A percentile compares a stretch with the other conserved stretches of the same genome.
Conservation (phyloP, 495 filamentous ascomycete species). For the Amorphotheca resinae region DNA sequence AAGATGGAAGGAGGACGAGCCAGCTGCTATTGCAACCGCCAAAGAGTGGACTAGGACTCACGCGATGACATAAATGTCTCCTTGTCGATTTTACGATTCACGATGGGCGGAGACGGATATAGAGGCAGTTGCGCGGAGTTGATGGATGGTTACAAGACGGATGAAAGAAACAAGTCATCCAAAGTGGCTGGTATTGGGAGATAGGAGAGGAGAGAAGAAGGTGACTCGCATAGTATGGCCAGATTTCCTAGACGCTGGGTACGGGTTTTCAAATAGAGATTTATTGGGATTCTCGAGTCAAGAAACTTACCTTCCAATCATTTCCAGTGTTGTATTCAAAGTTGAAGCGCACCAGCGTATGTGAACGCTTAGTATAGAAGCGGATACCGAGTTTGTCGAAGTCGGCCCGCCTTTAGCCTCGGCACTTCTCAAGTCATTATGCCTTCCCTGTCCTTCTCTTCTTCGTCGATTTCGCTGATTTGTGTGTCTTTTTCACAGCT, state of each 20-base stretch:
- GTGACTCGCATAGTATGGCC: background rate
- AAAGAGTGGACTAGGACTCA: slow-evolving; percentile 78
- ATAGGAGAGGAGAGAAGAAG: background rate
- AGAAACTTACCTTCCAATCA: no score
- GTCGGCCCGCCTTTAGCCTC: slow-evolving; percentile 23
- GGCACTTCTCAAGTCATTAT: slow-evolving; percentile 27
- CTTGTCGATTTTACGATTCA: background rate
- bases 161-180: background rate
- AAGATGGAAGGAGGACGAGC: slow-evolving; percentile 92
- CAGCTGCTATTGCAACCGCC: slow-evolving; percentile 78
- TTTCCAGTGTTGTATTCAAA: no score
- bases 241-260: background rate
- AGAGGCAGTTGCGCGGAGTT: background rate
- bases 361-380: slow-evolving; percentile 35
- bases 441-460: slow-evolving; percentile 49
- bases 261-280: background rate
- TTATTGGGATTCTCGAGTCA: background rate
- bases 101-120: background rate
- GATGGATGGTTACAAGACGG: background rate
- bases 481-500: slow-evolving; percentile 60
- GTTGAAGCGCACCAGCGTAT: slow-evolving; percentile 40
- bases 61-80: slow-evolving; percentile 40
- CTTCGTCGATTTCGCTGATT: slow-evolving; percentile 60
- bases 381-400: slow-evolving; percentile 40
- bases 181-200: background rate